Conservation (phyloP, 2,329 filamentous ascomycete species). For the Lasiodiplodia sp. region DNA sequence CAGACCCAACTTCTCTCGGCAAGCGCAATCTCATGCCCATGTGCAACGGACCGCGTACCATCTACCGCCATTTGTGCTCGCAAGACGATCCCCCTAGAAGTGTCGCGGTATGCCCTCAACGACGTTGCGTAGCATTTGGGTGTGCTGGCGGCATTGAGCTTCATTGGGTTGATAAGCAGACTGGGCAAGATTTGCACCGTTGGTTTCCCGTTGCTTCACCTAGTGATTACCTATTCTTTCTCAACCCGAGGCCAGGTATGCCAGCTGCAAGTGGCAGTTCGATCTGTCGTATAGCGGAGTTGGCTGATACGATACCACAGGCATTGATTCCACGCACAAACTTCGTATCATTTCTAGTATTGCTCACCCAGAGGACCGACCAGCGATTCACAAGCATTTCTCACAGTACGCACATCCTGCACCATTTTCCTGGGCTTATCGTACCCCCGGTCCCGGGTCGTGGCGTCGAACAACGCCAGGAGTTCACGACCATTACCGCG, state of each 20-base stretch:
- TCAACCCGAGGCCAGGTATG: slow-evolving; percentile 59
- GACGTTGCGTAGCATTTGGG: slow-evolving; percentile 70
- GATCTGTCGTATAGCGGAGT: not conserved
- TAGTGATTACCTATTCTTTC: slow-evolving; percentile 66
- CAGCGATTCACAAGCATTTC: slow-evolving; percentile 36
- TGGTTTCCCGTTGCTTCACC: slow-evolving; percentile 64
- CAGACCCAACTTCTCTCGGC: not conserved
- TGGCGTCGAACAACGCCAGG: slow-evolving; percentile 4
- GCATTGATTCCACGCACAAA: slow-evolving; percentile 61
- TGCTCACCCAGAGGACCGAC: slow-evolving; percentile 51
- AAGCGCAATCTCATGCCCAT: not conserved
- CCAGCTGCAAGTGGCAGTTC: too few relatives aligned
- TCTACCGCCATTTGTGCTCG: slow-evolving; percentile 64
- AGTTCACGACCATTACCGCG: slow-evolving; percentile 64
- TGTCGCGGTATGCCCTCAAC: slow-evolving; percentile 70
- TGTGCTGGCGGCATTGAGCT: slow-evolving; percentile 69
- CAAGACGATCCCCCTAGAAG: slow-evolving; percentile 69
- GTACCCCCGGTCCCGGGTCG: slow-evolving; percentile 33
- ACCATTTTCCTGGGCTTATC: slow-evolving; percentile 37
- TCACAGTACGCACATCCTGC: slow-evolving; percentile 32
- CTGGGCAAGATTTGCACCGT: slow-evolving; percentile 58
- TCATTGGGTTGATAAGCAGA: slow-evolving; percentile 63
- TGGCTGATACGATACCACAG: not conserved
- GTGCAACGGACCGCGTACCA: slow-evolving; percentile 40
- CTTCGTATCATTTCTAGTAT: slow-evolving; percentile 69